Evolutionary conservation across 2,329 filamentous ascomycete species (phyloP), one percentile per base, ranked within the genome.

Genomic region (Metarhizium sp.): DNA sequence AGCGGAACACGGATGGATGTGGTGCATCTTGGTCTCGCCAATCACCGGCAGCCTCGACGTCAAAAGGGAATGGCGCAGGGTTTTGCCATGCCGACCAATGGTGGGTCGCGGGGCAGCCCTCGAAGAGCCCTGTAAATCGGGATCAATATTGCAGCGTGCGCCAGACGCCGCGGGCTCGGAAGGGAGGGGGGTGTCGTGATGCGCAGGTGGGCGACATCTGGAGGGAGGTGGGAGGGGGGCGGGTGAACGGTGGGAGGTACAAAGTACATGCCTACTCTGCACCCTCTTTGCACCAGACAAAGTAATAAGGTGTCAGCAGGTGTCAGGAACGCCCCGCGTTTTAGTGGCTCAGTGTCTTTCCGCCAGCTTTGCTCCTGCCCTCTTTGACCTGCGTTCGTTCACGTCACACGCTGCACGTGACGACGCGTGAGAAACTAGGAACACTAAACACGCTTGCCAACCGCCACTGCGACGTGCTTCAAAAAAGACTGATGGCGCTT

Each of bases 311-410:
- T 55, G 50, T 54, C 51, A 55, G 55, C 51, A 58, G 57, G 61
- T 67, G 67, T 63, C 68, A 70, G 68, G 68, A 69, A 70, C 68
- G 66, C 65, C 68, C 67, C 67, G 64, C 68, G 63, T 66, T 65
- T 64, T 62, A 64, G 62, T 66, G 63, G 66, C 59, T 59, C 56
- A 59, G 40, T 45, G 34, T 57, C 46, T 42, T 25, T 42, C 30
- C 29, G 40, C 25, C 25, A 3, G 40, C 40, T 43, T 43, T 14
- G 40, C 42, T 20, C 18, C 6, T 45, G 18, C 42, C 42, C 18
- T 7, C 4, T 45, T 45, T 11, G 6, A 11, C 42, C 46, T 51
- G 32, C 36, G 29, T 34, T 8, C 10, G 38, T 8, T 20, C 16
- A 49, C 20, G 49, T 13, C 16, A n/a, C 50, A 29, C 34, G 16